Base-by-base conservation (phyloP, 2,329 filamentous ascomycete species). In the Xylaria hypoxylon region DNA sequence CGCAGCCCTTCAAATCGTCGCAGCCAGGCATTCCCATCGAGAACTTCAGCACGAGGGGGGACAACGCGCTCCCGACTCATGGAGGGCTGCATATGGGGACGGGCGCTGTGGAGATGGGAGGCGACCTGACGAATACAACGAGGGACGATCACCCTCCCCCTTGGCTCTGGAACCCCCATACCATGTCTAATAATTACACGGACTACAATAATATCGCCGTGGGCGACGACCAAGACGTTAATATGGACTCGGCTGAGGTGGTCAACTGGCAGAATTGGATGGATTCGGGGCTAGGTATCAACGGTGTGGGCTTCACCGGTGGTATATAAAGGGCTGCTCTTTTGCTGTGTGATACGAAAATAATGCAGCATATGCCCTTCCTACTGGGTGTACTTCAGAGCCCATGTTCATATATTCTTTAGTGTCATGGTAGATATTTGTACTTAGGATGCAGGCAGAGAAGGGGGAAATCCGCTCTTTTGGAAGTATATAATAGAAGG, bases 241-340 rank as follows among this genome's bases (percentile, higher is more conserved):
- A 73, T 63, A 78, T 76, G 64, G 81, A 82, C 1, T 77, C 79
- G 2, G 67, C 69, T 8, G 73, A 76, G 5, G 78, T 80, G 6
- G 84, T 85, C 64, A 79, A 84, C 68, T 85, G 83, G 83, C 80
- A 84, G 55, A 80, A 80, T 62, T 85, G 83, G 71, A 71, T 77
- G 69, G 76, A 77, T 42, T 71, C 68, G 8, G 73, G 74, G 2
- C 64, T 76, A 10, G 72, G 73, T 1, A 72, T 76, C 45, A 73
- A 70, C 3, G 70, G 75, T 2, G 68, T 72, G 3, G 72, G 74
- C 1, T 77, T 77, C 55, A 74, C 72, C 22, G 75, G 75, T 3
- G 75, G 75, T 5, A 72, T 75, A 48, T 77, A 58, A 70, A 52
- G 35, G 11, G n/a, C 26, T 57, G 28, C 19, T 40, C 42, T 40